phyloP scores from a whole-genome alignment of 1,139 yeast species.

The Arxiozyma telluris region DNA sequence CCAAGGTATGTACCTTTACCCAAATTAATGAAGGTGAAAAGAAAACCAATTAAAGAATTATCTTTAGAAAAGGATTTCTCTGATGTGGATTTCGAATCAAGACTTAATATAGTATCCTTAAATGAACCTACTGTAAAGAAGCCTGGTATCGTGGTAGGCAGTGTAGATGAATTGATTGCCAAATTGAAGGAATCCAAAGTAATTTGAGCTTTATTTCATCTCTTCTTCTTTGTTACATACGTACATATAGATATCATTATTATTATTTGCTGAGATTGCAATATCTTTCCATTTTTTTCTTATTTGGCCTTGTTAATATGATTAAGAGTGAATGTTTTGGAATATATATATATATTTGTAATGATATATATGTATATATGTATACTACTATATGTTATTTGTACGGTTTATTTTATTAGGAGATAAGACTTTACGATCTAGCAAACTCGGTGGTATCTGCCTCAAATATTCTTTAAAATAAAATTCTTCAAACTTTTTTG shows the following conservation, averaged over 20 bases:
- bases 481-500: constrained; percentile 21
- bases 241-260: constrained; percentile 1
- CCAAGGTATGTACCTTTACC: constrained; percentile 93
- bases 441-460: constrained; percentile 28
- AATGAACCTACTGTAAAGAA: constrained; percentile 78
- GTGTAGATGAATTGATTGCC: constrained; percentile 72
- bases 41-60: constrained; percentile 60
- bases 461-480: constrained; percentile 18
- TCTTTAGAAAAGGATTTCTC: constrained; percentile 41
- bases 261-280: not conserved
- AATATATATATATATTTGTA: not conserved
- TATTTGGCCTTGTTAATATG: not conserved
- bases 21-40: constrained; percentile 96
- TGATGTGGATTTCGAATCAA: constrained; percentile 48
- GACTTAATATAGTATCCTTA: constrained; percentile 63
- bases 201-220: constrained; percentile 28
- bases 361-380: constrained; percentile 2
- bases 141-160: constrained; percentile 71
- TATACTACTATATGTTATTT: constrained; percentile 1
- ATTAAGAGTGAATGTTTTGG: not conserved
- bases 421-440: constrained; percentile 14
- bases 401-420: constrained; percentile 11
- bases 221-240: not conserved
- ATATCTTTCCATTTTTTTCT: not conserved
- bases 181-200: constrained; percentile 69